Base-by-base conservation (phyloP, 1,284 basidiomycete species). In the Irpex sp. region DNA sequence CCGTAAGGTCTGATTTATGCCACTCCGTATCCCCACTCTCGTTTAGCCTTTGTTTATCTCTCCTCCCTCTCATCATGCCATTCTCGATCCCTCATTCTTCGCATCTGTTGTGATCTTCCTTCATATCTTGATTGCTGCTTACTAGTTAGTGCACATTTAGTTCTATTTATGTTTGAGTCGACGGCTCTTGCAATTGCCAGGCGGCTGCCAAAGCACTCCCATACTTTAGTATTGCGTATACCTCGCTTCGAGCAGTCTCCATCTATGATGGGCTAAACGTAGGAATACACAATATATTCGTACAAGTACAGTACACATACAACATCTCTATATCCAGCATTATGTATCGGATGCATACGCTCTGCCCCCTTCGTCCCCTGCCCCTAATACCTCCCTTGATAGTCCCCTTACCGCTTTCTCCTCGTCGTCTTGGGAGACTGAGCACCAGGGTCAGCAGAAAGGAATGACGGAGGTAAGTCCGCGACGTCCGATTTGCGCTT, bases 401-500 rank as follows among this genome's bases (percentile, higher is more conserved):
- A 15, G 40, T 44, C 31, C 60, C 21, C 36, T 69, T 64, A 73
- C 66, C 72, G 68, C 65, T 72, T 73, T 61, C 70, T 68, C 68
- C 73, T 73, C 58, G 62, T 62, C 67, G 62, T 62, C 67, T 73
- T 71, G 51, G 68, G 68, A 26, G 62, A 11, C 61, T 17, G n/a
- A 19, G 62, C 65, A 4, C 59, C 60, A 21, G 63, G 63, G 2
- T 66, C 65, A 17, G 60, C 15, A 3, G 58, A 34, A 3, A 61
- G 52, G 8, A 65, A 38, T n/a, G 68, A 66, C 34, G 66, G 55
- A 56, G 69, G 65, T 37, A 73, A 65, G 34, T 78, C 76, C 47
- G 66, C 65, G 11, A 73, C 73, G 19, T 84, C 81, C 47, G 80
- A 83, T 71, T 84, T 83, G 65, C 83, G 80, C 68, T 85, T 85